Conservation (phyloP, 495 filamentous ascomycete genomes). For the Aspergillus steynii region DNA sequence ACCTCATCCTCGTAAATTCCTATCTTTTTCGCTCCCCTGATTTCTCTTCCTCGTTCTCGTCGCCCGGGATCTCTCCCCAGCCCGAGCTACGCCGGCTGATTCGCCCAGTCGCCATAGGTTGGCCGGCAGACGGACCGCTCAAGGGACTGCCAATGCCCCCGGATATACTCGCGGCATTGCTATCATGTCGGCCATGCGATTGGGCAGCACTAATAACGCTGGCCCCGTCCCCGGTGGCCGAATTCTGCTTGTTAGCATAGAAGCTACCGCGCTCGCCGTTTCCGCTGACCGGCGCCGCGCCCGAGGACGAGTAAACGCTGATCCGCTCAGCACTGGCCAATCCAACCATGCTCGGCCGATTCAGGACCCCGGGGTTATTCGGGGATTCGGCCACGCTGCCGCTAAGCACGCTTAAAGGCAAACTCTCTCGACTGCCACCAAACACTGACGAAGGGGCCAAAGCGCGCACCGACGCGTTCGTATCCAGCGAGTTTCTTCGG, state of each 20-base stretch:
- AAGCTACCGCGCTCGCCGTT: conserved; percentile 77
- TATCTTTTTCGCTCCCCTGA: conserved; percentile 19
- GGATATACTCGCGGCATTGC: conserved; percentile 73
- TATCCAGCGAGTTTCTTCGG: conserved; percentile 87
- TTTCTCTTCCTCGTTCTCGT: conserved; percentile 39
- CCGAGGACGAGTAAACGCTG: conserved; percentile 83
- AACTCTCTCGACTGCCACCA: conserved; percentile 82
- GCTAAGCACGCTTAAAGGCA: conserved; percentile 87
- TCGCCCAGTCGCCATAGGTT: conserved; percentile 41
- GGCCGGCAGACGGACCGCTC: conserved; percentile 37
- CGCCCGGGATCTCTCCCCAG: conserved; percentile 59
- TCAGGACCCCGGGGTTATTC: conserved; percentile 41
- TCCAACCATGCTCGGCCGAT: conserved; percentile 57
- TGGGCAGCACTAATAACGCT: conserved; percentile 77
- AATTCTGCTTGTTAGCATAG: conserved; percentile 67
- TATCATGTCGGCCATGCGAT: conserved; percentile 79
- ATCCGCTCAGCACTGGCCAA: conserved; percentile 73
- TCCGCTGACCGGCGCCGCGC: conserved; percentile 60
- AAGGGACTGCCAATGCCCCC: conserved; percentile 36
- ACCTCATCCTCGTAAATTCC: conserved; percentile 10
- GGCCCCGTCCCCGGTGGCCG: conserved; percentile 62
- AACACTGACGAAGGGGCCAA: conserved; percentile 89
- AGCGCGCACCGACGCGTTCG: conserved; percentile 91
- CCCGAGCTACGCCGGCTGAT: conserved; percentile 63
- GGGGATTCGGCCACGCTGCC: conserved; percentile 64